These are phyloP conservation scores for Colletotrichum tropicicola DNA, from an alignment of 2,329 filamentous ascomycete species.

Conservation along the genomic window DNA sequence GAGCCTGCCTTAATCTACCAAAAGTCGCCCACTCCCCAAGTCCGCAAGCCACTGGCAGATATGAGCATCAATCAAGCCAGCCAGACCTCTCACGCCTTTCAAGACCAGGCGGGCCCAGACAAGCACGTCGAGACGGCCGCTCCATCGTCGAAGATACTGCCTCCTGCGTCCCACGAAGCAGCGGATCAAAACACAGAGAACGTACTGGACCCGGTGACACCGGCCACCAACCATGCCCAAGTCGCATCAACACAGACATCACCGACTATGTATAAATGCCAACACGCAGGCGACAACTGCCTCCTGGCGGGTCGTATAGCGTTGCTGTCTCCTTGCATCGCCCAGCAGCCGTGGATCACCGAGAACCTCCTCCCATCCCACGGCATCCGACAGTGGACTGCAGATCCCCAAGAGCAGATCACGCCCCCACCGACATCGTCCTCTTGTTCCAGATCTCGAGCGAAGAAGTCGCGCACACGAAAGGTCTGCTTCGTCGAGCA, in stretches of 20 bases:
- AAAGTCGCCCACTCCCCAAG: neutral
- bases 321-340: constrained; percentile 52
- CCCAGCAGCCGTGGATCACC: constrained; percentile 44
- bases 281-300: constrained; percentile 45
- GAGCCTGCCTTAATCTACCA: neutral
- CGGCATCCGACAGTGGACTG: constrained; percentile 46
- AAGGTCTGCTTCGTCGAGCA: constrained; percentile 49
- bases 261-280: neutral
- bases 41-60: constrained; percentile 34
- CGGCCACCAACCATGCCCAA: neutral
- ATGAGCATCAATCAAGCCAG: constrained; percentile 34
- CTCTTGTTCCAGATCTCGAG: neutral
- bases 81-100: neutral
- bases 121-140: neutral
- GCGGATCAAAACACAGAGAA: neutral
- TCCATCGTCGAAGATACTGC: neutral
- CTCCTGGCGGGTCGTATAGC: constrained; percentile 46
- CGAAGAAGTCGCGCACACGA: neutral
- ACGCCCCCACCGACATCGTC: neutral
- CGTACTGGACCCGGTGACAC: neutral
- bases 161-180: neutral
- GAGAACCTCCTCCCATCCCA: constrained; percentile 51
- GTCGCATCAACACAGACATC: neutral
- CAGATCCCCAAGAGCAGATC: constrained; percentile 47
- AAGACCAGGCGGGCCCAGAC: neutral